A percentile compares a stretch with the other conserved stretches of the same genome.
phyloP scores from a whole-genome alignment of 1,139 yeast species.

The Sugiyamaella neomexicana region DNA sequence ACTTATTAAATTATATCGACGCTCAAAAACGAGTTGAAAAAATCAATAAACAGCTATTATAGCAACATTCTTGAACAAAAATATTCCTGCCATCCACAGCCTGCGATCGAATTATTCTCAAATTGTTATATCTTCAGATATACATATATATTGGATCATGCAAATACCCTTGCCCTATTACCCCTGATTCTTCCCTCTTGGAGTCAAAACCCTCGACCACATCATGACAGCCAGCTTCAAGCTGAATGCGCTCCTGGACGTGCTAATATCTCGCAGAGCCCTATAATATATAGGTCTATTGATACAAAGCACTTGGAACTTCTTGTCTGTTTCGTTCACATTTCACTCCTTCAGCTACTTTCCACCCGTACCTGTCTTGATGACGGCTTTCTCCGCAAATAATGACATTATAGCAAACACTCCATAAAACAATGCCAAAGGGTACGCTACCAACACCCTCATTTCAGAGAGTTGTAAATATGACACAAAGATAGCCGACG shows the following conservation, averaged over 20 bases:
- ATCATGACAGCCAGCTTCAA: not conserved
- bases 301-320: not conserved
- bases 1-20: no score
- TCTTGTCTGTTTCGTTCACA: constrained; percentile 4
- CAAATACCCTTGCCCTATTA: constrained; percentile 2
- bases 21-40: no score
- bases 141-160: not conserved
- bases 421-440: constrained; percentile 85
- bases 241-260: no score
- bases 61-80: no score
- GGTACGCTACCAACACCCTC: constrained; percentile 89
- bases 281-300: not conserved
- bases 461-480: constrained; percentile 82
- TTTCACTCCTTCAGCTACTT: not conserved
- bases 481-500: constrained; percentile 90
- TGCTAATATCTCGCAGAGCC: no score
- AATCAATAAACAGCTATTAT: no score
- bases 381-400: constrained; percentile 57
- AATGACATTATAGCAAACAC: constrained; percentile 97
- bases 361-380: constrained; percentile 1
- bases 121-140: not conserved
- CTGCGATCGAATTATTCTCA: not conserved
- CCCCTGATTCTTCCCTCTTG: constrained; percentile 9
- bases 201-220: not conserved
- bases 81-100: not conserved